Percentiles rank a stretch among this genome's conserved stretches.
phyloP scores from a whole-genome alignment of 768 basidiomycete species.

The Auricularia sp. region DNA sequence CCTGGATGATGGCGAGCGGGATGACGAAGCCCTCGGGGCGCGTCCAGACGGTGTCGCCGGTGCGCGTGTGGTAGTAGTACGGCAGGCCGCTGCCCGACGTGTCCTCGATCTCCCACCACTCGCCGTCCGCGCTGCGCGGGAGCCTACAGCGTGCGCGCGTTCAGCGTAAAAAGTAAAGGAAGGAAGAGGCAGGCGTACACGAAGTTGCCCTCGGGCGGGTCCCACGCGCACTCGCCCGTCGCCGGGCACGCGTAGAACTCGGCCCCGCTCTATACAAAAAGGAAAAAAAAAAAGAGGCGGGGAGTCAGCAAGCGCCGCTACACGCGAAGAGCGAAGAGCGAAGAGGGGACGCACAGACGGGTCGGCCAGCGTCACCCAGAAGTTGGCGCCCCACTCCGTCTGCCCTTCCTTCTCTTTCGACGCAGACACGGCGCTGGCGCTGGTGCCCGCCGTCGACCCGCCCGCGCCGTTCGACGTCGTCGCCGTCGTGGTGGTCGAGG shows the following conservation, averaged over 20 bases:
- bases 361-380: conserved; percentile 91
- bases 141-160: conserved; percentile 35
- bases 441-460: no score
- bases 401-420: neutral
- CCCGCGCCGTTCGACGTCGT: no score
- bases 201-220: conserved; percentile 81
- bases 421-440: neutral
- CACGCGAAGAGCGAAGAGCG: neutral
- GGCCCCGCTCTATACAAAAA: neutral
- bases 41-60: conserved; percentile 87
- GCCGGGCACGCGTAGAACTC: conserved; percentile 91
- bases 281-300: no score
- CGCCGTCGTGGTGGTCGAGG: no score
- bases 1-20: conserved; percentile 82
- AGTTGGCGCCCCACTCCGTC: conserved; percentile 74
- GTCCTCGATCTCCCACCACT: conserved; percentile 94
- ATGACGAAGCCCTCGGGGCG: conserved; percentile 86
- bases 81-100: conserved; percentile 73
- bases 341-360: conserved; percentile 57
- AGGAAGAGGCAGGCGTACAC: conserved; percentile 42
- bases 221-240: conserved; percentile 88
- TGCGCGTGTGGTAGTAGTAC: conserved; percentile 92
- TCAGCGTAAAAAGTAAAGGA: neutral
- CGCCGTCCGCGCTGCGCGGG: conserved; percentile 74
- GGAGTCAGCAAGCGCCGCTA: no score